Conservation (phyloP, 129 eudicot species). For the Artemisia argyi region DNA sequence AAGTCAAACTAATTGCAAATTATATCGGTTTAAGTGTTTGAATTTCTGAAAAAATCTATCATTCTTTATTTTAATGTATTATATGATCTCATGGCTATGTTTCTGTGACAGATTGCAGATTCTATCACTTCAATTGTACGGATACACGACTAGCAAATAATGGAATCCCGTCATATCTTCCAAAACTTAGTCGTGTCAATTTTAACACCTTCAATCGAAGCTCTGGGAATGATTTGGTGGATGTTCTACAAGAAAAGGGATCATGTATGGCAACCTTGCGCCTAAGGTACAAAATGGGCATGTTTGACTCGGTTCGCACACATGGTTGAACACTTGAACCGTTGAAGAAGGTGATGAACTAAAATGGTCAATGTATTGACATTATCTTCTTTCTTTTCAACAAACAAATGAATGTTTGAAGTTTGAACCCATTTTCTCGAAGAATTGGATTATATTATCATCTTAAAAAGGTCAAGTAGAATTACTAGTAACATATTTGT, state of each 20-base stretch:
- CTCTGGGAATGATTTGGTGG: slow-evolving; percentile 69
- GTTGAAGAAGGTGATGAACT: slow-evolving; percentile 85
- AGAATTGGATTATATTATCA: background rate
- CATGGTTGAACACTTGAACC: slow-evolving; percentile 81
- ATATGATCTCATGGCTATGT: no score
- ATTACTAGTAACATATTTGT: background rate
- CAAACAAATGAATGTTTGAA: background rate
- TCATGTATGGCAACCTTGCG: slow-evolving; percentile 82
- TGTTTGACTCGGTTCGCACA: slow-evolving; percentile 96
- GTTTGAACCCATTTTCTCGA: background rate
- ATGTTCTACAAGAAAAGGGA: slow-evolving; percentile 59
- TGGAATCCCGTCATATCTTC: slow-evolving; percentile 74
- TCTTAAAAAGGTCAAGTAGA: background rate
- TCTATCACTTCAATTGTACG: no score
- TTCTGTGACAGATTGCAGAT: no score
- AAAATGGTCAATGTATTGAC: slow-evolving; percentile 62
- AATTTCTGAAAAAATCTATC: no score
- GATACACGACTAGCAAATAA: slow-evolving; percentile 45
- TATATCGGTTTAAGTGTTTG: no score
- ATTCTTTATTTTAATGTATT: no score
- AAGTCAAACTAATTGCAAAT: no score
- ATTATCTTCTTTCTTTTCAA: background rate
- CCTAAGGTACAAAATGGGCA: slow-evolving; percentile 93
- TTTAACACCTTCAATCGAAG: slow-evolving; percentile 86
- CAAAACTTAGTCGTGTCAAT: slow-evolving; percentile 87